Evolutionary conservation across 1,284 basidiomycete species (phyloP), one percentile per base, ranked within the genome.

Genomic region (Ustanciosporium gigantosporum): DNA sequence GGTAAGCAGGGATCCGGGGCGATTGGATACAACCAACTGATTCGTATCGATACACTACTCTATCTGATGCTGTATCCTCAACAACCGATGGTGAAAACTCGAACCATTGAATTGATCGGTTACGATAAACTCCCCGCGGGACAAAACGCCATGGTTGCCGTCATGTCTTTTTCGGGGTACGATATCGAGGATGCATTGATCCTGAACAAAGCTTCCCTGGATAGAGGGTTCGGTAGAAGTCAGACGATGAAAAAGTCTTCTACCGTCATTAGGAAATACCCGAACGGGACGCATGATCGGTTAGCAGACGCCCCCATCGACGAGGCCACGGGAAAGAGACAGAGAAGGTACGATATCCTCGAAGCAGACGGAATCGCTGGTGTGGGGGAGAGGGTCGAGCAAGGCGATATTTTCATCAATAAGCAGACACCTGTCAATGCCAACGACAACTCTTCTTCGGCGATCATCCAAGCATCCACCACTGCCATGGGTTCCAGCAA

Each of bases 1-100:
- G 95, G 95, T 59, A 99, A 99, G 82, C 95, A 99, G 82, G 95
- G 95, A 0, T 97, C 98, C 60, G 95, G 95, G n/a, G 93, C 92
- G 3, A 98, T 98, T 66, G 94, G 87, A 0, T 96, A 94, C 81
- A 99, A 99, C 79, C 95, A 98, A 79, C 85, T 97, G 59, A 91
- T 94, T 78, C 86, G 95, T 36, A 98, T 99, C 78, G 95, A 99
- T 79, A 99, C 95, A 1, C 83, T 99, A n/a, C 83, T 98, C 20
- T 98, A 99, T 80, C 84, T 99, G 42, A 90, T 92, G 61, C 91
- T 97, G n/a, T 99, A 99, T 72, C 95, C 95, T 11, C 95, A 99
- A 75, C 90, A 97, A 75, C 96, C 95, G 0, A 96, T 99, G 93
- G 94, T 97, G 59, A 96, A 97, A 81, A 96, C 95, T 6, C 93